These are phyloP conservation scores for Lenwebbia sp. DNA, from an alignment of 345 rosid genomes.

Conservation along the genomic window DNA sequence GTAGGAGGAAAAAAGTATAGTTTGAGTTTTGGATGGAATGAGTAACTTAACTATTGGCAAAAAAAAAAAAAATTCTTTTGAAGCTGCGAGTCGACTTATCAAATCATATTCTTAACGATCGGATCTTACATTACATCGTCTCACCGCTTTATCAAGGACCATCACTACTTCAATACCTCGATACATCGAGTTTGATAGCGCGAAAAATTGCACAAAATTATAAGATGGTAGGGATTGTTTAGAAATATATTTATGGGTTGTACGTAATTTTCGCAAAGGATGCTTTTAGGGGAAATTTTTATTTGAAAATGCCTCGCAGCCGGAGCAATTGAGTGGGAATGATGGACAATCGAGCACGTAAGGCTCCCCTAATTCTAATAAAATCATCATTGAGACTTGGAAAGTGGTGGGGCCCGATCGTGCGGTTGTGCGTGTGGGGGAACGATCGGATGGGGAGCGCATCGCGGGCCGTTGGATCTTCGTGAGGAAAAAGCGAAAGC, in stretches of 20 bases:
- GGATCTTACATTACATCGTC: background rate
- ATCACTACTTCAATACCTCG: background rate
- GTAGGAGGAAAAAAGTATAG: too few species aligned
- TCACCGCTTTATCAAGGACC: background rate
- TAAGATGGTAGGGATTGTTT: background rate
- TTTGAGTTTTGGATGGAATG: rapidly evolving
- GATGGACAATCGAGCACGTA: background rate
- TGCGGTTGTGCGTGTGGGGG: background rate
- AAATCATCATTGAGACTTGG: conserved; percentile 3
- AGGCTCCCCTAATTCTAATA: conserved; percentile 26
- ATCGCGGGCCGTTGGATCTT: conserved; percentile 17
- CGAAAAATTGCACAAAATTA: background rate
- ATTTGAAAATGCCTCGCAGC: background rate
- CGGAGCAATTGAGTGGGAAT: background rate
- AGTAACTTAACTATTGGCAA: rapidly evolving
- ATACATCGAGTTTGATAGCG: background rate
- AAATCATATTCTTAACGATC: background rate
- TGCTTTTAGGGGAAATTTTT: background rate
- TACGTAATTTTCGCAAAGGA: background rate
- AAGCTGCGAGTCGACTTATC: background rate
- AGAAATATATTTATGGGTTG: background rate
- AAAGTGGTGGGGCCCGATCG: background rate
- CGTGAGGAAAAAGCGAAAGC: background rate
- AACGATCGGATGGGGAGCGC: background rate
- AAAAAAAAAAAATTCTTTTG: rapidly evolving